Evolutionary conservation across 2,329 filamentous ascomycete genomes (phyloP), one percentile per base, ranked within the genome.

Genomic region (Pyrenochaeta sp.): DNA sequence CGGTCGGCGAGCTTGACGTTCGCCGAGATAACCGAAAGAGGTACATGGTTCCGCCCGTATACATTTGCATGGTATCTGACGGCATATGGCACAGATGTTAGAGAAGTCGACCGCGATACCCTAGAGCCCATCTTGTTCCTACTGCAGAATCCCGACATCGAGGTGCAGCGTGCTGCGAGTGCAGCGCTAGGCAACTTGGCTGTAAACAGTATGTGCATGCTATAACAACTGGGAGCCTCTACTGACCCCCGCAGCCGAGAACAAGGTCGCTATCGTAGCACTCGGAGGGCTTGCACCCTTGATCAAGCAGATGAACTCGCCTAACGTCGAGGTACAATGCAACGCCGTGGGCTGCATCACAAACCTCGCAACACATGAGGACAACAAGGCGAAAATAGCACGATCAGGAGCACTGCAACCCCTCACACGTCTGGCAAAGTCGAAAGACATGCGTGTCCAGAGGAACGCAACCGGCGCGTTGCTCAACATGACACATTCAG

Each of bases 341-440:
- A 99, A 99, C 78, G 95, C 95, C 43, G 95, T 99, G 60, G 95
- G 95, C 50, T 99, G 95, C 82, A 99, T 99, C 78, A 99, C 95
- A 45, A 99, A 99, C 76, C 82, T 99, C 55, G 95, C 95, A 53
- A 99, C 95, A 2, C 95, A 99, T 74, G 95, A 99, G 81, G 95
- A 98, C 70, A 99, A 99, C 82, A 99, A 99, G 82, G 93, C 95
- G 57, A 97, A 96, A 82, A 99, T 99, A 77, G 95, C 95, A 67
- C 88, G 92, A 61, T 99, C 95, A 3, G 95, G 95, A 57, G 95
- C 95, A 53, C 84, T 99, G 55, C 92, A 91, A 7, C 95, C 95
- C 8, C 82, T 99, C 68, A 99, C 95, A 45, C 88, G 91, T 63
- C 83, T 99, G 56, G 95, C 95, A 61, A 98, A 97, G 80, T 98